Base-by-base conservation (phyloP, 2,329 filamentous ascomycete genomes). In the Aspergillus versicolor region DNA sequence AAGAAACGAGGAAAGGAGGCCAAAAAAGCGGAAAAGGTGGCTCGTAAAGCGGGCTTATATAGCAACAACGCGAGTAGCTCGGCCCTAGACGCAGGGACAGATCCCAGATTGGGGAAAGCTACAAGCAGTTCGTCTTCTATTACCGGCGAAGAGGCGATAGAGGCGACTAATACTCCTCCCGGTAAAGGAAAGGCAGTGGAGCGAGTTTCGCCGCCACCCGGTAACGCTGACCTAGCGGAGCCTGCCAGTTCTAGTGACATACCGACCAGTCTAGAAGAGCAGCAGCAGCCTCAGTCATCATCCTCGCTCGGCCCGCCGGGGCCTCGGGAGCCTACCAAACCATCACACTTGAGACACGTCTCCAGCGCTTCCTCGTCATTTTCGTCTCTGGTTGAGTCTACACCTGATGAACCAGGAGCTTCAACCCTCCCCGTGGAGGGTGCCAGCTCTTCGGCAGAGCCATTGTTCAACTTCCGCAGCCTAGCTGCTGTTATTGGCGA, bases 401-500 rank as follows among this genome's bases (percentile, higher is more conserved):
- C 66, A 11, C 58, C 71, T 1, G 71, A 72, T 3, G 75, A 77
- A 21, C 69, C 68, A 19, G 52, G 65, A 3, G 78, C 81, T 3
- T 43, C 51, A 22, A 32, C 43, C 37, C 51, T 40, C 27, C 77
- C 78, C 1, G 77, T 81, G 4, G 79, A 81, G 13, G 75, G 76
- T 62, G 76, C 75, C 5, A 82, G 78, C 54, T 67, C 79, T 4
- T 81, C 81, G 45, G 77, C 82, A 0, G 92, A 97, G 69, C 85
- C 91, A 3, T 86, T 96, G 84, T 94, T 96, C 75, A 97, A 96
- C 72, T 97, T 97, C 70, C 83, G 87, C 55, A 96, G 91, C 64
- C 77, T 97, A 21, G 90, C 91, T 2, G 90, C 91, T 60, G 90
- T 95, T 71, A 90, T 97, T 30, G 90, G 88, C 0, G 85, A 83